Evolutionary conservation across 1,284 basidiomycete species (phyloP).

Genomic region (Irpex rosettiformis): DNA sequence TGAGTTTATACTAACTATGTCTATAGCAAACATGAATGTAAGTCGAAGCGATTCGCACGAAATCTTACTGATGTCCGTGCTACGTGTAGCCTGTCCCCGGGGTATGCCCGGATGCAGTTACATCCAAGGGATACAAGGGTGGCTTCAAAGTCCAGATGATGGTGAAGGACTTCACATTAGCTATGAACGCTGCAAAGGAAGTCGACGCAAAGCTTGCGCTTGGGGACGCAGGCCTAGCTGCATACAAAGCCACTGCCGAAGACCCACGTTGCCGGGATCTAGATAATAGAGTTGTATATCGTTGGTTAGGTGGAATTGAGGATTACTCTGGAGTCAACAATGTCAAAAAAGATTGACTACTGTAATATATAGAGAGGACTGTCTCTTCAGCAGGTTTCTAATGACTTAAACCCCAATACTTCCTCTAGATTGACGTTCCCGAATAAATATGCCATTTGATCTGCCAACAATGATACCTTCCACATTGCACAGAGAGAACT

Average conservation of each 20-base stretch:
- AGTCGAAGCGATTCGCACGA: neutral
- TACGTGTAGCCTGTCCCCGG: neutral
- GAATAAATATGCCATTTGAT: too few relatives aligned
- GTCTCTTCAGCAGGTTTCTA: too few relatives aligned
- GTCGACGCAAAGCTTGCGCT: conserved; percentile 1
- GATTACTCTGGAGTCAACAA: neutral
- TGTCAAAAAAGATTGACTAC: neutral
- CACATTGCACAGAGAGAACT: neutral
- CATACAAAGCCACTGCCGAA: neutral
- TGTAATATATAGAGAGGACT: too few relatives aligned
- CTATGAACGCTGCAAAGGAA: neutral
- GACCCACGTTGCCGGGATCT: conserved; percentile 1
- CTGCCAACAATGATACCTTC: too few relatives aligned
- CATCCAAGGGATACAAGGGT: neutral
- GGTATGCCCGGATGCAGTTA: neutral
- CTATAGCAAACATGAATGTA: conserved; percentile 1
- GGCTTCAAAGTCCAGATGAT: conserved; percentile 1
- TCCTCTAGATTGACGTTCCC: too few relatives aligned
- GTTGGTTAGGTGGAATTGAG: neutral
- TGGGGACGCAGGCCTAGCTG: neutral
- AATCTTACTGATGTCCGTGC: neutral
- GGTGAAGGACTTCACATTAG: conserved; percentile 1
- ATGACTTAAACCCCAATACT: too few relatives aligned
- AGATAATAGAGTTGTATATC: neutral
- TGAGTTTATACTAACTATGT: neutral